phyloP scores from a whole-genome alignment of 163 green algal genomes.

The Chlamydomonas reinhardtii region DNA sequence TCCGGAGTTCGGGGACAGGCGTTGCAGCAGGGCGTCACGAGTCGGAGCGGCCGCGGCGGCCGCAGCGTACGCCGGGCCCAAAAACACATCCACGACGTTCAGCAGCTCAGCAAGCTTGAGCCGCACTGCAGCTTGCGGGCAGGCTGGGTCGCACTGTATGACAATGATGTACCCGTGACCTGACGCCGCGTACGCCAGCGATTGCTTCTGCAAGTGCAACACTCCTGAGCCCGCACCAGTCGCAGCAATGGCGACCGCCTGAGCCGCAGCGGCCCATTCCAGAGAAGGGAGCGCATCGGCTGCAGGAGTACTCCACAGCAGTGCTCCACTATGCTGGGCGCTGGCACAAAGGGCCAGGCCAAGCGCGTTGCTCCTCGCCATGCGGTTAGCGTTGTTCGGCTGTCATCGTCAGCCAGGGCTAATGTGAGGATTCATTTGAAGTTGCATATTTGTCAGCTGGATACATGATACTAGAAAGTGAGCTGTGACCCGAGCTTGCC shows the following conservation, averaged over 20 bases:
- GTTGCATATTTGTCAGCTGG: no score
- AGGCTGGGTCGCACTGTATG: neutral
- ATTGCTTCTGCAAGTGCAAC: neutral
- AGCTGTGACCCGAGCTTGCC: neutral
- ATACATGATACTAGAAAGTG: no score
- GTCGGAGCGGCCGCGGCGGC: neutral
- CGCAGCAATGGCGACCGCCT: neutral
- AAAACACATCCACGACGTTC: slow-evolving; percentile 8
- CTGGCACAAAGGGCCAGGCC: slow-evolving; percentile 16
- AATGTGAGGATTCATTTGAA: neutral
- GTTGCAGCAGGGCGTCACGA: neutral
- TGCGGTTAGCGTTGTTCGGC: neutral
- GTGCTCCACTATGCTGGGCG: neutral
- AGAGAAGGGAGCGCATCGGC: no score
- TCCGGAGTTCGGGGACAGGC: neutral
- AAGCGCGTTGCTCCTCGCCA: neutral
- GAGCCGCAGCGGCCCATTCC: neutral
- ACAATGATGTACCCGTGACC: slow-evolving; percentile 10
- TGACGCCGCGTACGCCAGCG: slow-evolving; percentile 10
- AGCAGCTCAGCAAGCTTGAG: slow-evolving; percentile 25
- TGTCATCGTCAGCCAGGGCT: neutral
- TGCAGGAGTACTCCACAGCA: neutral
- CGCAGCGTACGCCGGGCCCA: neutral
- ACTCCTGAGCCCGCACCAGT: neutral
- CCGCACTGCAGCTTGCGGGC: neutral